Base-by-base conservation (phyloP, 192 early-diverging fungal species). In the Glomus cerebriforme region DNA sequence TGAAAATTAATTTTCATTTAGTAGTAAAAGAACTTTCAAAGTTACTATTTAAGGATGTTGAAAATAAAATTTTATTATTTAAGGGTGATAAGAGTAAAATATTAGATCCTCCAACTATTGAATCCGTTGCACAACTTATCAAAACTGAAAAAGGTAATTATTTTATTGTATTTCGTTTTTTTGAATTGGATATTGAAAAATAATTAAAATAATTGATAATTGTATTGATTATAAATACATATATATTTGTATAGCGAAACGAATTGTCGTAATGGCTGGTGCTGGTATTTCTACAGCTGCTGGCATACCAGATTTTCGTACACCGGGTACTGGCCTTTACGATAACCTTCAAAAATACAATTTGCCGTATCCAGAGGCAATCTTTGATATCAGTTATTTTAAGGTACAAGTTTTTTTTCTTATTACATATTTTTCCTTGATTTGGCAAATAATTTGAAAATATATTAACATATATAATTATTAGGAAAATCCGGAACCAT, bases 311-410 rank as follows among this genome's bases (percentile, higher is more conserved):
- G 98, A 98, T 80, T 99, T 99, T 84, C 88, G 98, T 68, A 92
- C 95, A 3, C 92, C 95, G 24, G 93, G 92, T 6, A 97, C 96
- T 19, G 98, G 98, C 5, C 88, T 99, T 39, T 98, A 96, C 75
- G 93, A 93, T 63, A 97, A 96, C 79, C 87, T 99, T 65, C 87
- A 92, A 73, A 90, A 94, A 66, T 99, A 94, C 84, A 87, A 96
- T 31, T 82, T 99, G 54, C 96, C 97, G 3, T 95, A 95, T 81
- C 93, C 98, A 17, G 95, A 99, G 71, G 96, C 96, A 10, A 96
- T 99, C 62, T 99, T 99, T 83, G 90, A 95, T 65, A 95, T 99
- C 24, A 85, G 88, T n/a, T 99, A 95, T 82, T 98, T 97, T 74
- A 84, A 79, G 77, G 89, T 88, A 82, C 35, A 59, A 32, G 10